Evolutionary conservation across 2,329 filamentous ascomycete genomes (phyloP), one percentile per base, ranked within the genome.

Genomic region (Teratosphaeriaceae sp.): DNA sequence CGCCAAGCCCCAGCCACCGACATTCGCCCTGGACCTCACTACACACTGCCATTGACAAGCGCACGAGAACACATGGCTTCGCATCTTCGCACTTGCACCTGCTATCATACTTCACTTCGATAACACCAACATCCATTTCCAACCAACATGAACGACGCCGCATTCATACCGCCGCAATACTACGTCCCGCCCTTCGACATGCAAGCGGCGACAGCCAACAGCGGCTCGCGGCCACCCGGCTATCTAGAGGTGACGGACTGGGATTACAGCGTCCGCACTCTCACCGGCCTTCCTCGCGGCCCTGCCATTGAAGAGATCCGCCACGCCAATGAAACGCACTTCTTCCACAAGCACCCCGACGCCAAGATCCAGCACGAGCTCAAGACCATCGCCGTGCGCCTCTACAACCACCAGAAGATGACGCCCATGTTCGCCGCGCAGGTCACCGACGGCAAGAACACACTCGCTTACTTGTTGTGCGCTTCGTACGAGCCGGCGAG

Each of bases 391-490:
- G 37, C 31, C 13, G 30, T 38, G 16, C 21, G 21, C 12, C 16
- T 44, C 7, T 19, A 36, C 34, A 47, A 47, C 29, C 42, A 44
- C 21, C 45, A 47, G 42, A 44, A 38, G 21, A 16, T 38, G 18
- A 43, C 37, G 16, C 29, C 39, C 12, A n/a, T 42, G 20, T 42
- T 35, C 22, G n/a, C 11, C 12, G 20, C 39, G 9, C 34, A 23
- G 20, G 36, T 38, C 5, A 19, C 20, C 16, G 31, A 45, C 16
- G 31, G 38, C 21, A n/a, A 20, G 4, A 45, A 42, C 31, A 33
- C 18, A 5, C 31, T 45, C 13, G 29, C 38, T 8, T 26, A 21
- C 21, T 21, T 38, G 31, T 19, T 29, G 18, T 41, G 38, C 20
- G 19, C 20, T 22, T 41, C 19, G 21, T 42, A 38, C 24, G 20